Conservation (phyloP, 176 grass and related monocot genomes). For the Phragmites australis region DNA sequence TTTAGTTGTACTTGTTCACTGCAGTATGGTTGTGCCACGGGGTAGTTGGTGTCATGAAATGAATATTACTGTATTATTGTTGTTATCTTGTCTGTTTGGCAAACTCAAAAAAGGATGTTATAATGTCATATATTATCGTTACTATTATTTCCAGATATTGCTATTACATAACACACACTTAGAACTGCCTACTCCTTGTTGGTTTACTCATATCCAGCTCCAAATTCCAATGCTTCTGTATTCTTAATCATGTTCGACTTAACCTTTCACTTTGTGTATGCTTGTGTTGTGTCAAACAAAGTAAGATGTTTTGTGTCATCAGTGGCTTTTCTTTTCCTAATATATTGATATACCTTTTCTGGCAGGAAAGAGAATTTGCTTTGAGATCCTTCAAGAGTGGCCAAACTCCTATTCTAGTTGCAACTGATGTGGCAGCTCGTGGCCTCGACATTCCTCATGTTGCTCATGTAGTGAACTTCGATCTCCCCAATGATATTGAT, state of each 20-base stretch:
- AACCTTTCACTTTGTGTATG: background rate
- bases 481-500: conserved; percentile 92
- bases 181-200: background rate
- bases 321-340: background rate
- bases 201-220: background rate
- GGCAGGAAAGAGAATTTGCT: conserved; percentile 87
- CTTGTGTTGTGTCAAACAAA: conserved; percentile 9
- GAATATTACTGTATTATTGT: background rate
- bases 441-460: conserved; percentile 97
- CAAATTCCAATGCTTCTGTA: background rate
- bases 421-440: conserved; percentile 92
- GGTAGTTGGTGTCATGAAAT: conserved; percentile 2
- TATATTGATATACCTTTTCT: background rate
- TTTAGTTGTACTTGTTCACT: background rate
- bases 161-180: background rate
- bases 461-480: conserved; percentile 95
- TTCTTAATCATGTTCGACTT: background rate
- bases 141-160: background rate
- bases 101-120: background rate
- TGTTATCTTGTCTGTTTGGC: background rate
- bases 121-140: background rate
- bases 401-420: conserved; percentile 81
- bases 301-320: background rate
- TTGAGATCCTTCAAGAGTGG: conserved; percentile 90
- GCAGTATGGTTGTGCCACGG: background rate